Conservation (phyloP, 169 alveolate species). For the Haemoproteus tartakovskyi region DNA sequence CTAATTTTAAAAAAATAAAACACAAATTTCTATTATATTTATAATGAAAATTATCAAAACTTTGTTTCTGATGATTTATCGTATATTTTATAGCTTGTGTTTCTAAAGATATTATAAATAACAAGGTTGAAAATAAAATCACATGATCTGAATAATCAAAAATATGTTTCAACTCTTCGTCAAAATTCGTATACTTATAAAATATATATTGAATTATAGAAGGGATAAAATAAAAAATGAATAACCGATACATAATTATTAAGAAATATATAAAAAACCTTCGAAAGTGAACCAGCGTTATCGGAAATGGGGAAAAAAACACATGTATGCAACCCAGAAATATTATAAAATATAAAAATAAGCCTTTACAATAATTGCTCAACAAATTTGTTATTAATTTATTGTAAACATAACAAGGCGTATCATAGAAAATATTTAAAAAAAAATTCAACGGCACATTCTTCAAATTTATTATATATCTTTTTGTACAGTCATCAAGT, state of each 20-base stretch:
- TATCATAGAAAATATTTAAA: conserved; percentile 24
- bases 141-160: conserved; percentile 67
- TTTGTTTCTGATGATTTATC: conserved; percentile 32
- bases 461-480: conserved; percentile 43
- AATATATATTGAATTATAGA: conserved; percentile 62
- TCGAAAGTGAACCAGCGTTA: conserved; percentile 60
- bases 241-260: conserved; percentile 60
- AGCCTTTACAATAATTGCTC: conserved; percentile 55
- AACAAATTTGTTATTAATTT: conserved; percentile 37
- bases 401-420: conserved; percentile 61
- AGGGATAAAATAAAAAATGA: conserved; percentile 59
- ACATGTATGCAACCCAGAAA: conserved; percentile 64
- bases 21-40: conserved; percentile 60
- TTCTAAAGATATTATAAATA: conserved; percentile 52
- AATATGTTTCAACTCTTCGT: conserved; percentile 35
- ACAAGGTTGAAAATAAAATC: conserved; percentile 47
- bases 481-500: conserved; percentile 39
- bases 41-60: conserved; percentile 54
- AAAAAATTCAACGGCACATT: conserved; percentile 49
- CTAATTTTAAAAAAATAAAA: conserved; percentile 9
- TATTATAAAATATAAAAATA: conserved; percentile 41
- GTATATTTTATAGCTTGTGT: conserved; percentile 56
- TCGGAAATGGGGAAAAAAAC: conserved; percentile 64
- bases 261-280: conserved; percentile 56
- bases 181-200: conserved; percentile 34